Conservation (phyloP, 2,329 filamentous ascomycete genomes). For the Arthrobotrys sinensis region DNA sequence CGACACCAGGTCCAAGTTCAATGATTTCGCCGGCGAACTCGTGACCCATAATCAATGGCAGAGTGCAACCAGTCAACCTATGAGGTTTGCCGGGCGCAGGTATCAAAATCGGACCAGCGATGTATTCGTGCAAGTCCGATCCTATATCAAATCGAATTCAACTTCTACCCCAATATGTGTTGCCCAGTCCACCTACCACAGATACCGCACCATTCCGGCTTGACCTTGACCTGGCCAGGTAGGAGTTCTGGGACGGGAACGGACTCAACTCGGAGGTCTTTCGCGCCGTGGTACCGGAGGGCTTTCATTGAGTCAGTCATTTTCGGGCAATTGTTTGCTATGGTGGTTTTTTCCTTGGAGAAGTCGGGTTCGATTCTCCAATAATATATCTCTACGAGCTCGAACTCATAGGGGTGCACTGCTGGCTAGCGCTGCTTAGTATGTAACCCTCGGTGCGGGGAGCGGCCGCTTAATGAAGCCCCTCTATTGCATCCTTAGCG, state of each 20-base stretch:
- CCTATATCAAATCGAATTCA: conserved; percentile 9
- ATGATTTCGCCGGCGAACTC: conserved; percentile 76
- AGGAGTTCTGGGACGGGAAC: conserved; percentile 50
- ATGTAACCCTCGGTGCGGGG: conserved; percentile 10
- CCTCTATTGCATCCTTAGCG: conserved; percentile 38
- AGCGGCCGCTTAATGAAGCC: conserved; percentile 6
- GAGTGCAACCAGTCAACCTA: conserved; percentile 73
- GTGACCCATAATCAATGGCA: conserved; percentile 76
- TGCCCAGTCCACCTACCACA: conserved; percentile 40
- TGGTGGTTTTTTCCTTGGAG: background rate
- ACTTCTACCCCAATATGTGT: conserved; percentile 13
- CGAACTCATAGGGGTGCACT: no score
- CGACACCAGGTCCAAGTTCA: conserved; percentile 73
- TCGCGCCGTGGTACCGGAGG: conserved; percentile 47
- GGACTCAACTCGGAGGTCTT: conserved; percentile 47
- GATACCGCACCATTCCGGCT: conserved; percentile 59
- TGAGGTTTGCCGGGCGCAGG: conserved; percentile 65
- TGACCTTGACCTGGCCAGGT: conserved; percentile 53
- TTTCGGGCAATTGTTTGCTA: background rate
- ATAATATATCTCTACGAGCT: background rate
- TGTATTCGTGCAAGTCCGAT: conserved; percentile 55
- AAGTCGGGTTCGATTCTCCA: background rate
- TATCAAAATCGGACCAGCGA: conserved; percentile 47
- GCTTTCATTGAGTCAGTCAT: conserved; percentile 52
- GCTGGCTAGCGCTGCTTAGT: background rate